Conservation (phyloP, 2,329 filamentous ascomycete species). For the Akanthomyces lecanii region DNA sequence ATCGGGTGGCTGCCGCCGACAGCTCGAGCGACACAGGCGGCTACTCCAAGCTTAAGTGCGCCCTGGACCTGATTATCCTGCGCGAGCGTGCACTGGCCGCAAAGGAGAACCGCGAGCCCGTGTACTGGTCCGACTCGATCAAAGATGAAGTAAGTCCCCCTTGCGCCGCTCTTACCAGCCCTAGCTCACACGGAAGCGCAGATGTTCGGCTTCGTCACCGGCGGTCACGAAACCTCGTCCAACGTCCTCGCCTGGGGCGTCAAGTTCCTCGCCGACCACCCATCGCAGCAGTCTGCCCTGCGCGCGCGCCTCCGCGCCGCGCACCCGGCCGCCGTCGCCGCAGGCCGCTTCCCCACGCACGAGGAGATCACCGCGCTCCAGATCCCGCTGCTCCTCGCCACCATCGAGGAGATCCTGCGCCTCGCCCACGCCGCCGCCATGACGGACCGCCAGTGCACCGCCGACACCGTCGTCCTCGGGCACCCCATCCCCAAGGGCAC, state of each 20-base stretch:
- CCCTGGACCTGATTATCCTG: slow-evolving; percentile 6
- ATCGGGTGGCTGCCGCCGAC: background rate
- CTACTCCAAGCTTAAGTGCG: slow-evolving; percentile 7
- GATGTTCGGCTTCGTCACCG: slow-evolving; percentile 21
- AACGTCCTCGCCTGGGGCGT: slow-evolving; percentile 21
- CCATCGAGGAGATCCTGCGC: slow-evolving; percentile 31
- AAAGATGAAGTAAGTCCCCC: background rate
- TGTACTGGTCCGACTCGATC: slow-evolving; percentile 10
- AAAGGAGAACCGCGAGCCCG: slow-evolving; percentile 6
- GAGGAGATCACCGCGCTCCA: slow-evolving; percentile 23
- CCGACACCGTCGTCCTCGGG: slow-evolving; percentile 28
- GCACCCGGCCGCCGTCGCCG: slow-evolving; percentile 17
- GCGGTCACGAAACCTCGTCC: slow-evolving; percentile 24
- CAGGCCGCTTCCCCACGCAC: slow-evolving; percentile 22
- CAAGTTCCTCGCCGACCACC: slow-evolving; percentile 22
- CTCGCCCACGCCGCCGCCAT: slow-evolving; percentile 23
- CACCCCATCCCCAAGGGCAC: slow-evolving; percentile 27
- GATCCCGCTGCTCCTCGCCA: slow-evolving; percentile 30
- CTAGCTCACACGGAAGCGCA: slow-evolving; percentile 3
- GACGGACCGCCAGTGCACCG: slow-evolving; percentile 24
- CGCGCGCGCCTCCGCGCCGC: slow-evolving; percentile 21
- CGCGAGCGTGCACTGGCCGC: background rate
- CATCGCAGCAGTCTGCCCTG: slow-evolving; percentile 20
- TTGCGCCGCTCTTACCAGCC: slow-evolving; percentile 19
- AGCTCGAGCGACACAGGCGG: background rate